Base-by-base conservation (phyloP, 495 filamentous ascomycete species). In the Xylaria castorea region DNA sequence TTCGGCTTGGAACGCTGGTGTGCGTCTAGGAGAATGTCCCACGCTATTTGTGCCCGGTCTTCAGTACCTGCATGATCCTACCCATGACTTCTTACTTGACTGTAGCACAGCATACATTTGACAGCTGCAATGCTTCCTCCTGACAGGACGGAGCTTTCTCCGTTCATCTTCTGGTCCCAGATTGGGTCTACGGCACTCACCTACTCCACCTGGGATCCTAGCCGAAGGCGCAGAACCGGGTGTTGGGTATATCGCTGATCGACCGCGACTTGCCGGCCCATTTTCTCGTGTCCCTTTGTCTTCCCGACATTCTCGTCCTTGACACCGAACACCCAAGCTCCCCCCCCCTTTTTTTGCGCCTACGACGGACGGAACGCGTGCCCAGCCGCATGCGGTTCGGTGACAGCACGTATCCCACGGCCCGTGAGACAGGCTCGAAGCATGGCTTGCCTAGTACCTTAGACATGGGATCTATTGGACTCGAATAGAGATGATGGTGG, bases 41-140 rank as follows among this genome's bases (percentile, higher is more conserved):
- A 57, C 14, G 53, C 53, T 32, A 12, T 18, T 57, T 27, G 53
- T 57, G 53, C 53, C 53, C 53, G 53, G 12, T 7, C 53, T 5
- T 57, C 25, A 30, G 46, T 66, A 66, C 64, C 64, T 66, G 46
- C 64, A 53, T 66, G 20, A 53, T 53, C 11, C 46, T 42, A 57
- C 34, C n/a, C 30, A 44, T 11, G 0, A 20, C 6, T 30, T 9
- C 16, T 58, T 6, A 3, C 34, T n/a, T 9, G 2, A 30, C 18
- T n/a, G 50, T 48, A 42, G 25, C 55, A 60, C 40, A 1, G 27
- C 55, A 48, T 46, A 7, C 27, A 70, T 38, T 62, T 38, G 67
- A 69, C 38, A 50, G 51, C 51, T 40, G 58, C 42, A 25, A 46
- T 62, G 55, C 55, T 22, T 48, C 55, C 30, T 27, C 40, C n/a